phyloP scores from a whole-genome alignment of 2,329 filamentous ascomycete genomes.

The Akanthomyces muscarius region DNA sequence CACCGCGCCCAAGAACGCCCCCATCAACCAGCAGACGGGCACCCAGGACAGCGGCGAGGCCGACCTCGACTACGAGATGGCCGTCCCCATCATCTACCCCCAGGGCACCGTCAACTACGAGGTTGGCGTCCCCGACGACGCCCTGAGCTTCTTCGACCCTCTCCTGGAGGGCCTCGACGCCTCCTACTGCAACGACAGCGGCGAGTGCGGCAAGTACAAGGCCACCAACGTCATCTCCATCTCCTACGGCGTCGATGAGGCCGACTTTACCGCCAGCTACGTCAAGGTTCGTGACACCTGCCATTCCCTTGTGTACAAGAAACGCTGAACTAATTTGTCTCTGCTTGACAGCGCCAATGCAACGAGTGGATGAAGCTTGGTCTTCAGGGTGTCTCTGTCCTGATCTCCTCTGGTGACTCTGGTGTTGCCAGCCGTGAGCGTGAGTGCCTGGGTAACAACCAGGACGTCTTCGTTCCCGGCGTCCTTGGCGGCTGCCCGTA shows the following conservation, averaged over 20 bases:
- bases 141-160: slow-evolving; percentile 37
- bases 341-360: slow-evolving; percentile 32
- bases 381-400: slow-evolving; percentile 37
- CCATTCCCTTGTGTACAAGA: background rate
- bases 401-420: slow-evolving; percentile 40
- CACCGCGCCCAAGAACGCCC: slow-evolving; percentile 33
- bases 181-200: slow-evolving; percentile 49
- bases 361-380: slow-evolving; percentile 45
- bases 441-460: slow-evolving; percentile 16
- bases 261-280: slow-evolving; percentile 40
- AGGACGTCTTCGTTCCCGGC: slow-evolving; percentile 32
- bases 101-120: slow-evolving; percentile 41
- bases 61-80: slow-evolving; percentile 46
- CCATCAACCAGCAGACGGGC: slow-evolving; percentile 24
- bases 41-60: slow-evolving; percentile 35
- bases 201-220: slow-evolving; percentile 31
- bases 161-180: slow-evolving; percentile 51
- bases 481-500: slow-evolving; percentile 39
- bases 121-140: slow-evolving; percentile 22
- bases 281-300: slow-evolving; percentile 24
- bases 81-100: slow-evolving; percentile 49
- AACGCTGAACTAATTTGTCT: background rate
- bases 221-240: slow-evolving; percentile 32
- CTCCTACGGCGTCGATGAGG: slow-evolving; percentile 47
- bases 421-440: slow-evolving; percentile 30